A percentile compares a stretch with the other conserved stretches of the same genome.
Evolutionary conservation across 2,329 filamentous ascomycete genomes (phyloP).

Genomic region (Penicillium sp.): DNA sequence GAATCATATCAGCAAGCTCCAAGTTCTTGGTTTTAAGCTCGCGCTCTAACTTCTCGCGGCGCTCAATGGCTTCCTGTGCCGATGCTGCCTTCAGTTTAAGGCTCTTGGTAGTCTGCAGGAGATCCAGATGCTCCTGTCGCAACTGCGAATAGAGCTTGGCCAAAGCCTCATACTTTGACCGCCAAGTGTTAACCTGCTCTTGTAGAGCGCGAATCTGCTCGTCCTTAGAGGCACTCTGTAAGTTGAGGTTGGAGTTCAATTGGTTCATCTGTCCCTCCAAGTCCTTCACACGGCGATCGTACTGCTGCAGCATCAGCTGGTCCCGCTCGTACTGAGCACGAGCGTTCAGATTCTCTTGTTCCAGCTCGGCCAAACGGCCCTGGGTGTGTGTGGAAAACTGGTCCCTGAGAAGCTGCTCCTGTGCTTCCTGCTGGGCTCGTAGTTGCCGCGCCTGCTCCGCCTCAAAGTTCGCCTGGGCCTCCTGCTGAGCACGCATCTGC

Average conservation of each 20-base stretch:
- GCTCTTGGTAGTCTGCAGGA: slow-evolving; percentile 93
- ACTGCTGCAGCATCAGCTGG: slow-evolving; percentile 94
- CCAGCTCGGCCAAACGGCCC: slow-evolving; percentile 90
- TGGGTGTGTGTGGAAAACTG: slow-evolving; percentile 94
- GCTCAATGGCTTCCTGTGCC: slow-evolving; percentile 94
- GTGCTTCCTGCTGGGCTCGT: slow-evolving; percentile 88
- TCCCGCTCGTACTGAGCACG: slow-evolving; percentile 96
- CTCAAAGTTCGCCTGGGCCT: slow-evolving; percentile 93
- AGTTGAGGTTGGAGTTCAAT: slow-evolving; percentile 76
- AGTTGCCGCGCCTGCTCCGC: slow-evolving; percentile 92
- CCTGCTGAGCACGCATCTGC: slow-evolving; percentile 78
- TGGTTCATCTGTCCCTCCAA: slow-evolving; percentile 84
- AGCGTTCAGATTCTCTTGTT: slow-evolving; percentile 91
- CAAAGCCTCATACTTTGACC: slow-evolving; percentile 92
- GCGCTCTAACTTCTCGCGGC: slow-evolving; percentile 89
- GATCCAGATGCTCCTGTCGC: slow-evolving; percentile 88
- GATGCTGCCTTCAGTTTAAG: slow-evolving; percentile 96
- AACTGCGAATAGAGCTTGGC: slow-evolving; percentile 97
- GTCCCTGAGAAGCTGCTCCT: slow-evolving; percentile 84
- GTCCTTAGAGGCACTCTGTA: slow-evolving; percentile 86
- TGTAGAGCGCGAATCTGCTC: slow-evolving; percentile 91
- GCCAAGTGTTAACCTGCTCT: slow-evolving; percentile 97
- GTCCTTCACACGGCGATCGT: slow-evolving; percentile 90
- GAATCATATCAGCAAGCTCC: slow-evolving; percentile 98
- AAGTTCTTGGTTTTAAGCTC: slow-evolving; percentile 99